A percentile compares a stretch with the other conserved stretches of the same genome.
These are phyloP conservation scores for Colletotrichum graminicola DNA, from an alignment of 2,329 filamentous ascomycete species.

Conservation along the genomic window DNA sequence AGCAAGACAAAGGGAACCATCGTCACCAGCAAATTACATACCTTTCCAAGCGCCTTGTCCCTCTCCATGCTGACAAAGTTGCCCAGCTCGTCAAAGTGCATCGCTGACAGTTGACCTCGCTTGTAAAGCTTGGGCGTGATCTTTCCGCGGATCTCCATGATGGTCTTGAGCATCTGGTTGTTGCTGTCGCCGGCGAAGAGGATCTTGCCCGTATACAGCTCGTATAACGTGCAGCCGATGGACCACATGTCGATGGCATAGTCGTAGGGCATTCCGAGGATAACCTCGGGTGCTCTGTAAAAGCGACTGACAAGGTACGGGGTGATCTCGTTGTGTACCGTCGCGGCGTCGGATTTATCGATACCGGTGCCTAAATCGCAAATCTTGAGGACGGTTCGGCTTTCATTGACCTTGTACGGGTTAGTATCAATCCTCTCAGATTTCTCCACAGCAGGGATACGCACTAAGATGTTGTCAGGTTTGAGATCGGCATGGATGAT, in stretches of 20 bases:
- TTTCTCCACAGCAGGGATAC: constrained; percentile 43
- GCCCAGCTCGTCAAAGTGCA: constrained; percentile 87
- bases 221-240: constrained; percentile 95
- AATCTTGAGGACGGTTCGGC: constrained; percentile 87
- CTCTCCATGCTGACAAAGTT: constrained; percentile 88
- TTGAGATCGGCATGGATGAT: constrained; percentile 97
- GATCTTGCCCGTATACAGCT: constrained; percentile 97
- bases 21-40: constrained; percentile 54
- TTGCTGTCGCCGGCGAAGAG: constrained; percentile 95
- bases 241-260: constrained; percentile 98
- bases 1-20: constrained; percentile 40
- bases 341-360: constrained; percentile 81
- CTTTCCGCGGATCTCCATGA: constrained; percentile 96
- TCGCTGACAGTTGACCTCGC: constrained; percentile 78
- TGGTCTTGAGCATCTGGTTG: constrained; percentile 96
- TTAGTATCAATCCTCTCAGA: constrained; percentile 43
- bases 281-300: constrained; percentile 96
- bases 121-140: constrained; percentile 91
- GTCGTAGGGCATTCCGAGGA: constrained; percentile 95
- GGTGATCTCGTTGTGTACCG: constrained; percentile 84
- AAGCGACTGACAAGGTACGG: constrained; percentile 97
- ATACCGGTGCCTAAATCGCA: constrained; percentile 98
- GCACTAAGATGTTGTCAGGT: constrained; percentile 93
- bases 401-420: constrained; percentile 76
- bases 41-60: constrained; percentile 89